These are phyloP conservation scores for Vanderwaltozyma yarrowii DNA, from an alignment of 805 yeast species.

Conservation along the genomic window DNA sequence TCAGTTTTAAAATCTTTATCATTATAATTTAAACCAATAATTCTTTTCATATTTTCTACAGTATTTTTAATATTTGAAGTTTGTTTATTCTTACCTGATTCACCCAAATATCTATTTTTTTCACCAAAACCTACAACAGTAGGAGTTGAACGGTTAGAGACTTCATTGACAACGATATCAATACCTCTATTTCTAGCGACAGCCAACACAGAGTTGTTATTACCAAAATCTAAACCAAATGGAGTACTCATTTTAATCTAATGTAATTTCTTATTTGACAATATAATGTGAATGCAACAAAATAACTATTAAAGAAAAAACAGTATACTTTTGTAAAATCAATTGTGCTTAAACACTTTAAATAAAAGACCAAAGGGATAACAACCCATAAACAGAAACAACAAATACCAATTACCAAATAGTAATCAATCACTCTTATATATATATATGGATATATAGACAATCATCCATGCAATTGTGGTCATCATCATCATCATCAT, in stretches of 20 bases:
- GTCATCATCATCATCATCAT: too few relatives aligned
- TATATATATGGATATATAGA: too few relatives aligned
- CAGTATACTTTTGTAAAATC: too few relatives aligned
- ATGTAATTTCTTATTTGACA: too few relatives aligned
- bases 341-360: too few relatives aligned
- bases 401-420: too few relatives aligned
- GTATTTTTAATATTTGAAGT: slow-evolving; percentile 95
- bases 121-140: slow-evolving; percentile 82
- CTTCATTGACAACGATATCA: slow-evolving; percentile 96
- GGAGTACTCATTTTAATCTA: slow-evolving; percentile 64
- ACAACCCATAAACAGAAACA: too few relatives aligned
- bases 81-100: slow-evolving; percentile 91
- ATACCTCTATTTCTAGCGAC: slow-evolving; percentile 98
- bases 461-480: too few relatives aligned
- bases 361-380: too few relatives aligned
- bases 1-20: slow-evolving; percentile 56
- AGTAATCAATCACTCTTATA: too few relatives aligned
- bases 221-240: slow-evolving; percentile 97
- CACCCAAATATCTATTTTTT: slow-evolving; percentile 89
- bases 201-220: slow-evolving; percentile 85
- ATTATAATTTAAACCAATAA: slow-evolving; percentile 63
- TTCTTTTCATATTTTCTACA: slow-evolving; percentile 87
- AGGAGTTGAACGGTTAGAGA: slow-evolving; percentile 95
- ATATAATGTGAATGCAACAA: not conserved
- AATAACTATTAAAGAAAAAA: too few relatives aligned